phyloP scores from a whole-genome alignment of 2,329 filamentous ascomycete genomes.

The Phialophora verrucosa region DNA sequence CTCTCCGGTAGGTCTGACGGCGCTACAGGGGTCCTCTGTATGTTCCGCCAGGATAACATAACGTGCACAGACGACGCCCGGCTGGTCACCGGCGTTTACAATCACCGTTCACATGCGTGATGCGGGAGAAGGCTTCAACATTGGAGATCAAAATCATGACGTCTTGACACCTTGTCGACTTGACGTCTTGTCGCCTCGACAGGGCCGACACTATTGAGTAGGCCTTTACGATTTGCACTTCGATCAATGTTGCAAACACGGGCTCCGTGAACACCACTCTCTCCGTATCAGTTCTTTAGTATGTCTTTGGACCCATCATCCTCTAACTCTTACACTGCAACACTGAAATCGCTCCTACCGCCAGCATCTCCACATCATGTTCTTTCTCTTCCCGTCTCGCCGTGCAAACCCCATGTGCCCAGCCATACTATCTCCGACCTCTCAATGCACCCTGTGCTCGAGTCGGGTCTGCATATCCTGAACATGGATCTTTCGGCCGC shows the following conservation, averaged over 20 bases:
- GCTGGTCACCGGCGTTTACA: neutral
- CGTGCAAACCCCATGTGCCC: slow-evolving; percentile 11
- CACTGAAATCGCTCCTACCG: neutral
- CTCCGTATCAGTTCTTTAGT: neutral
- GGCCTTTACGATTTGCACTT: neutral
- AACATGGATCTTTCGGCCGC: slow-evolving; percentile 58
- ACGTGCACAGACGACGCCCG: neutral
- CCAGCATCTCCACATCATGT: slow-evolving; percentile 5
- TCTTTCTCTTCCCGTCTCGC: slow-evolving; percentile 21
- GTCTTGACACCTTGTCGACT: neutral
- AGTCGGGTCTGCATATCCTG: slow-evolving; percentile 58
- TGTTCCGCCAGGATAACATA: neutral
- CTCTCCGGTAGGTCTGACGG: no score
- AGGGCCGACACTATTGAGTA: neutral
- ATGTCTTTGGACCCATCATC: neutral
- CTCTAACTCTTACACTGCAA: neutral
- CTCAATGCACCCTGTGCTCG: slow-evolving; percentile 55
- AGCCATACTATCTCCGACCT: slow-evolving; percentile 36
- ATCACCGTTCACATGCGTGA: neutral
- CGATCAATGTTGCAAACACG: neutral
- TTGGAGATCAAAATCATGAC: neutral
- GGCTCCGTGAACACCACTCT: neutral
- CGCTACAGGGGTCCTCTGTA: no score
- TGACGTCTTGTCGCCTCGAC: neutral
- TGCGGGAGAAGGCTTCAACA: neutral